Evolutionary conservation across 2,329 filamentous ascomycete genomes (phyloP).

Genomic region (Neophaeococcomyces mojaviensis): DNA sequence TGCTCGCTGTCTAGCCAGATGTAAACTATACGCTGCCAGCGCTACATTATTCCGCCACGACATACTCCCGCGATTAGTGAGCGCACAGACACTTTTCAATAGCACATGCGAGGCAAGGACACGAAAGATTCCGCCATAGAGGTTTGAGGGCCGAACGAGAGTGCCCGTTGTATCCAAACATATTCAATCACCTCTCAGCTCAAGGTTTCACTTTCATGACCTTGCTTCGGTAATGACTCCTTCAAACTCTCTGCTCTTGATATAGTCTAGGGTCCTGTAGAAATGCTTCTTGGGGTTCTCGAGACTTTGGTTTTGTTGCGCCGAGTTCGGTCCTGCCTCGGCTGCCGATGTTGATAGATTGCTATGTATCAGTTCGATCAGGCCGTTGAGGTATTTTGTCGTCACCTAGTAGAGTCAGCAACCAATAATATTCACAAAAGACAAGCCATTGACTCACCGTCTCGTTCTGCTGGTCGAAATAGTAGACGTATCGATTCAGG

Average conservation of each 20-base stretch:
- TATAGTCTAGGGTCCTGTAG: constrained; percentile 88
- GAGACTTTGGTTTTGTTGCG: constrained; percentile 46
- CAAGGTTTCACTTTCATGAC: constrained; percentile 13
- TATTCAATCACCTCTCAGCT: background rate
- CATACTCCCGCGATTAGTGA: no score
- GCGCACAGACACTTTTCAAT: no score
- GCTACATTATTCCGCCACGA: no score
- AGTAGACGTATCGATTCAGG: constrained; percentile 95
- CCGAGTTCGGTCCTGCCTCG: constrained; percentile 21
- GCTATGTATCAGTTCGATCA: constrained; percentile 96
- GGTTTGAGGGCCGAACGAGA: no score
- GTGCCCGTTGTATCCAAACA: no score
- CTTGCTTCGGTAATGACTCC: constrained; percentile 69
- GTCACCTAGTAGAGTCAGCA: constrained; percentile 55
- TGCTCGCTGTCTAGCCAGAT: no score
- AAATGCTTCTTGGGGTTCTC: constrained; percentile 93
- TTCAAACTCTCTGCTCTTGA: constrained; percentile 83
- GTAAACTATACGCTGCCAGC: no score
- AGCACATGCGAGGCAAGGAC: no score
- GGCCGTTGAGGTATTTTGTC: constrained; percentile 92
- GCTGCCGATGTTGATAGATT: constrained; percentile 62
- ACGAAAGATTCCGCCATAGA: no score
- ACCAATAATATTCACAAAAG: constrained; percentile 10
- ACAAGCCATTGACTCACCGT: constrained; percentile 48
- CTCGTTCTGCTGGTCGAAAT: constrained; percentile 98